Evolutionary conservation across 768 basidiomycete species (phyloP), one percentile per base, ranked within the genome.

Genomic region (Leccinum obscurum): DNA sequence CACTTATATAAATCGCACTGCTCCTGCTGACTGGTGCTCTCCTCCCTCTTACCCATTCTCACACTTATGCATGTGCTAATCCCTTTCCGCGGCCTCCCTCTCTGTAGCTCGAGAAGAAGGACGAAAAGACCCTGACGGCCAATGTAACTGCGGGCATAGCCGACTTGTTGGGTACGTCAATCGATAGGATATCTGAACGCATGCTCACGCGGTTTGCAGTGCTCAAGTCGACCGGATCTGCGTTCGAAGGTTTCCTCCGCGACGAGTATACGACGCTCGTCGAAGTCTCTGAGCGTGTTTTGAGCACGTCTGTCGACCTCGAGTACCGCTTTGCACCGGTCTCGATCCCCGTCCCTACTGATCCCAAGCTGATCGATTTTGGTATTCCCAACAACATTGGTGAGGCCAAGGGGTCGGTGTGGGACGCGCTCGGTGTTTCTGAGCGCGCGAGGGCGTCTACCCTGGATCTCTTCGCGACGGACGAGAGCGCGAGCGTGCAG

Each of bases 401-500:
- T 4, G 71, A 75, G 5, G 68, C 70, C 20, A 77, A 76, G 22
- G 86, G 87, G 1, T 76, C 78, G 20, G 76, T 85, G 3, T 89
- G 87, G 84, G 86, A 89, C 60, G 80, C 78, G 35, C 77, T 80
- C 1, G 80, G 83, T 7, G 79, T 88, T 3, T 78, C 76, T 7
- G 71, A 75, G 9, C 74, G 70, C 10, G 90, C 87, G 41, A 82
- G 87, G 57, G 73, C 76, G 48, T 79, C 83, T 1, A 95, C 93
- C 24, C 76, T 98, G 39, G 85, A 93, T 60, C 75, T 86, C 1
- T 98, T 98, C 70, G 93, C 94, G 4, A 75, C 77, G 34, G 93
- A 98, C 66, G 89, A 95, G 67, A 94, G 92, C 68, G 93, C 92
- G 9, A 93, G 91, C 64, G 94, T 97, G 3, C 93, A 95, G 85